A percentile compares a stretch with the other conserved stretches of the same genome.
These are phyloP conservation scores for Oenanthe sinensis DNA, from an alignment of 129 eudicot genomes.

Conservation along the genomic window DNA sequence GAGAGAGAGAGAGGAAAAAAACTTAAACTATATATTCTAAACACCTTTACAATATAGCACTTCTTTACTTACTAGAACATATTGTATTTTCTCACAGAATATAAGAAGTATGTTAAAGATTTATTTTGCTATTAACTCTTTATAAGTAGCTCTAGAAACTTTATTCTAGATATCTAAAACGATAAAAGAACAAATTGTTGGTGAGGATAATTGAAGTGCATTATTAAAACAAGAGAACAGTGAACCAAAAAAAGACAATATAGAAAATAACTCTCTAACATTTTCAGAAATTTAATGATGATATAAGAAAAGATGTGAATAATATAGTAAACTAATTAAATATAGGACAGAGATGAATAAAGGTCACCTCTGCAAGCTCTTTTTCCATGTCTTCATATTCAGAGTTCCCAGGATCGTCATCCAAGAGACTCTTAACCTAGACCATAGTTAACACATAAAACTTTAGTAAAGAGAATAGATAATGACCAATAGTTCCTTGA, in stretches of 20 bases:
- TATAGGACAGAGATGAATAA: conserved; percentile 9
- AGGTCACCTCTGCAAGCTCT: conserved; percentile 93
- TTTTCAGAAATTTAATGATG: not conserved
- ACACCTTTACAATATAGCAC: not conserved
- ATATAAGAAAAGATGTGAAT: not conserved
- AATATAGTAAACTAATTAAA: not conserved
- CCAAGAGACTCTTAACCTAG: conserved; percentile 75
- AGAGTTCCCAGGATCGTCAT: conserved; percentile 70
- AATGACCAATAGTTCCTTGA: not conserved
- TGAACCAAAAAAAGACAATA: not conserved
- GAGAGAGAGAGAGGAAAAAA: too few species aligned
- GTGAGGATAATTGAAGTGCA: not conserved
- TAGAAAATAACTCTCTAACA: not conserved
- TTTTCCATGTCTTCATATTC: conserved; percentile 87
- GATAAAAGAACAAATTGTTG: not conserved
- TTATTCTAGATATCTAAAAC: too few species aligned
- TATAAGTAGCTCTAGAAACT: not conserved
- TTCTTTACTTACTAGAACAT: not conserved
- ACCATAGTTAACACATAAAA: conserved; percentile 7
- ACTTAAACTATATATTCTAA: too few species aligned
- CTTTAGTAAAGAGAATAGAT: not conserved
- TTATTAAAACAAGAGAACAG: not conserved
- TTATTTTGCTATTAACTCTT: not conserved
- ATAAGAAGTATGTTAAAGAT: not conserved
- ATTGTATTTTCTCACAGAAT: not conserved